Evolutionary conservation across 192 early-diverging fungal genomes (phyloP).

Genomic region (Pilaira anomala): DNA sequence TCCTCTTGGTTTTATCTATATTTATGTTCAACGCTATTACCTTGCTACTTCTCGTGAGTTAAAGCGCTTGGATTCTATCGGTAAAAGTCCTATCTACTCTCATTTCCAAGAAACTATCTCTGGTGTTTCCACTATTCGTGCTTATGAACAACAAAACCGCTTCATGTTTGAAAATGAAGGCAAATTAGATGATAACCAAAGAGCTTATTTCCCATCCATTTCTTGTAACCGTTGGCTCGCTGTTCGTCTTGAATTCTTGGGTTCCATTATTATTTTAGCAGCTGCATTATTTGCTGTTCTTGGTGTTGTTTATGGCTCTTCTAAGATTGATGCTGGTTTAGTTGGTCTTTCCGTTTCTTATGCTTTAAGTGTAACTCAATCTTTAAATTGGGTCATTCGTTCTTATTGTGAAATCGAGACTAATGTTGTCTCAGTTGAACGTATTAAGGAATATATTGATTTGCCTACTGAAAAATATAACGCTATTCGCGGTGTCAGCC

Average conservation of each 20-base stretch:
- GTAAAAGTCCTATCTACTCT: conserved; percentile 79
- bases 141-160: conserved; percentile 60
- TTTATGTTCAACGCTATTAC: conserved; percentile 58
- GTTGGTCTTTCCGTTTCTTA: conserved; percentile 65
- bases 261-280: conserved; percentile 75
- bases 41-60: conserved; percentile 71
- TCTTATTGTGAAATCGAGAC: conserved; percentile 85
- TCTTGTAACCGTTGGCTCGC: conserved; percentile 67
- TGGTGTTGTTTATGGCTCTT: conserved; percentile 51
- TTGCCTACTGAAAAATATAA: conserved; percentile 77
- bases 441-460: conserved; percentile 81
- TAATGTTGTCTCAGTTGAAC: conserved; percentile 70
- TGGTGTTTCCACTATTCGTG: conserved; percentile 68
- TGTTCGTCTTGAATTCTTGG: conserved; percentile 78
- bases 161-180: conserved; percentile 70
- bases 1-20: conserved; percentile 45
- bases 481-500: conserved; percentile 57
- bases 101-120: conserved; percentile 64
- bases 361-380: conserved; percentile 71
- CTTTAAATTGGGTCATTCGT: conserved; percentile 86
- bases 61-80: conserved; percentile 79
- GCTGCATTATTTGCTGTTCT: conserved; percentile 72
- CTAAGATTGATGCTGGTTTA: conserved; percentile 61
- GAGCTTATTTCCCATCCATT: conserved; percentile 75
- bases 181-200: conserved; percentile 77